Evolutionary conservation across 164 flowering plant species (phyloP), one percentile per base, ranked within the genome.

Genomic region (Umbellularia californica): DNA sequence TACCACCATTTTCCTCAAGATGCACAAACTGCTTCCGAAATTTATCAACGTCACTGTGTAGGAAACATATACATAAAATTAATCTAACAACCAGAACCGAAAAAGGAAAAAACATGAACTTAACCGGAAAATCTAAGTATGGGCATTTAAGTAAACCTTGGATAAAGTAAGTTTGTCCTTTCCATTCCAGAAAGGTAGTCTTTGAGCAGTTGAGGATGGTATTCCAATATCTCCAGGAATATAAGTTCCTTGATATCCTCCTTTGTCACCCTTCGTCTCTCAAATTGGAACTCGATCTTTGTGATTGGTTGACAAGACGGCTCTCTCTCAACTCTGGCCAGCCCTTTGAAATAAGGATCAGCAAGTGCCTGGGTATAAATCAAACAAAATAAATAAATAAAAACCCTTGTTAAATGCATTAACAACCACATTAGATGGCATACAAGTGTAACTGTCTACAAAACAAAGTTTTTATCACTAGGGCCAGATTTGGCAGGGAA

Each of bases 251-350:
- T 71, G 17, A 94, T 84, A 74, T 94, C 98, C 68, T 94, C 98
- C 79, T 92, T 94, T 41, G 97, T 88, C n/a, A 88, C 89, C 75
- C 90, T 86, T 65, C 94, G 80, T 79, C 95, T 88, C 87, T 94
- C 98, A 84, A 93, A 93, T 77, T 93, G 97, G 78, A 93, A 93
- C 80, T 93, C 98, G 83, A 93, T 82, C 76, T 92, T 93, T 50
- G 92, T 80, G 60, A 93, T 89, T 58, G 94, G 97, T 64, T 87
- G 96, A 75, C 94, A 87, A 20, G 95, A 93, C 17, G 97, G 98
- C 79, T 93, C 98, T 71, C 97, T 87, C 76, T 93, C 97, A 55
- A 88, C 89, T 77, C 82, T 92, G 13, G 97, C 80, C 71, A 93
- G 80, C 73, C 97, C 97, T 78, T 89, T 89, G 74, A 93, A 93